A percentile compares a stretch with the other conserved stretches of the same genome.
Evolutionary conservation across 805 yeast genomes (phyloP).

Genomic region (Candida pseudoglaebosa): DNA sequence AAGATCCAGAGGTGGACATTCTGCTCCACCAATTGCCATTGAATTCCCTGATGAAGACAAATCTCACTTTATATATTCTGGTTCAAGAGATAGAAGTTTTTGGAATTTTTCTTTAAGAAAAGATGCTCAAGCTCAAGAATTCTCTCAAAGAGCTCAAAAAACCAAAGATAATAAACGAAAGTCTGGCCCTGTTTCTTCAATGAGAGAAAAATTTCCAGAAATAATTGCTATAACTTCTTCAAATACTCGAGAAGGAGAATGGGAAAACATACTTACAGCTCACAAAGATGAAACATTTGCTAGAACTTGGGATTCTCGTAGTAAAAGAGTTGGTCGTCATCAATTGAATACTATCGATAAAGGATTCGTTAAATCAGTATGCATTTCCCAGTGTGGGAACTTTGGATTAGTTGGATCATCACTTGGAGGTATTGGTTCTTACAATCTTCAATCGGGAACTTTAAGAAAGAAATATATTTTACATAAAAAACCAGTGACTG

Average conservation of each 20-base stretch:
- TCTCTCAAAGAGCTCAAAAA: conserved; percentile 69
- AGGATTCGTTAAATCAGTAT: conserved; percentile 68
- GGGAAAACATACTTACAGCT: conserved; percentile 91
- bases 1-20: conserved; percentile 96
- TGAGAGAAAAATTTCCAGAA: conserved; percentile 74
- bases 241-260: conserved; percentile 74
- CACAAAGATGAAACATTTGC: conserved; percentile 83
- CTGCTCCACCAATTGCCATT: conserved; percentile 78
- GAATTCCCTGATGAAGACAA: conserved; percentile 69
- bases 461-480: conserved; percentile 64
- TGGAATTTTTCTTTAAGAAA: conserved; percentile 93
- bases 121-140: conserved; percentile 92
- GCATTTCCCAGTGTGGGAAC: conserved; percentile 90
- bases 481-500: conserved; percentile 81
- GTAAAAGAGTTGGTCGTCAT: conserved; percentile 76
- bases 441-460: conserved; percentile 89
- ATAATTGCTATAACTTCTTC: conserved; percentile 67
- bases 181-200: conserved; percentile 51
- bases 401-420: conserved; percentile 90
- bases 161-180: conserved; percentile 31
- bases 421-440: conserved; percentile 77
- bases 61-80: conserved; percentile 81
- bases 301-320: conserved; percentile 83
- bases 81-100: conserved; percentile 78
- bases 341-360: conserved; percentile 70